Evolutionary conservation across 768 basidiomycete genomes (phyloP).

Genomic region (Mycena amicta): DNA sequence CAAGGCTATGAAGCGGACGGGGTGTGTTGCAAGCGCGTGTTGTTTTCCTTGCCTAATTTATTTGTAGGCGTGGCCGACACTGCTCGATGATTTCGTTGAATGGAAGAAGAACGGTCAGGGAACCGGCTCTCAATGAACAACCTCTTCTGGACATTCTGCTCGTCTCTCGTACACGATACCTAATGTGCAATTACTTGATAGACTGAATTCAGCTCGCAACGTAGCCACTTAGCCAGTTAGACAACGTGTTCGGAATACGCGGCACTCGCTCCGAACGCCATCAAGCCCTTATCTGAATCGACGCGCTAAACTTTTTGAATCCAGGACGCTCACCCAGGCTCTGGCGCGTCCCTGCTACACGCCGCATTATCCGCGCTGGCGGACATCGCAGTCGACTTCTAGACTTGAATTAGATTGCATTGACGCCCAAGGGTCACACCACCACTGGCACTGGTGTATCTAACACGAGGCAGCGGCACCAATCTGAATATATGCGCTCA

Average conservation of each 20-base stretch:
- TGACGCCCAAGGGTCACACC: constrained; percentile 16
- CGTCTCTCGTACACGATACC: neutral
- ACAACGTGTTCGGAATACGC: too few species aligned
- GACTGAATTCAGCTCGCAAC: neutral
- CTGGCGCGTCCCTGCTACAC: too few species aligned
- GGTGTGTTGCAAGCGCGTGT: constrained; percentile 43
- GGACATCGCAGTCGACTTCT: too few species aligned
- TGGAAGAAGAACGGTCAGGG: constrained; percentile 52
- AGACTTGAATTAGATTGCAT: too few species aligned
- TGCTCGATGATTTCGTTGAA: constrained; percentile 75
- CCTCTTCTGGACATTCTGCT: neutral
- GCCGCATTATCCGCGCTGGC: neutral
- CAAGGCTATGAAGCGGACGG: constrained; percentile 76
- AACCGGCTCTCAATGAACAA: constrained; percentile 15
- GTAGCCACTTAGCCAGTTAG: neutral
- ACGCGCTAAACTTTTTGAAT: too few species aligned
- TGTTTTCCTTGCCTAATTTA: constrained; percentile 7
- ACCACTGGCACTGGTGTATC: constrained; percentile 7
- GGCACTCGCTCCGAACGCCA: too few species aligned
- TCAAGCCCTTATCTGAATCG: too few species aligned
- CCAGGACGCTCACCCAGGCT: too few species aligned
- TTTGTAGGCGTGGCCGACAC: constrained; percentile 76
- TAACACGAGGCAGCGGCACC: constrained; percentile 21
- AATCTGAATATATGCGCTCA: constrained; percentile 4
- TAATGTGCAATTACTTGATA: neutral